Percentiles rank a stretch among this genome's conserved stretches.
phyloP scores from a whole-genome alignment of 1,284 basidiomycete species.

The Sphaerobolus stellatus region DNA sequence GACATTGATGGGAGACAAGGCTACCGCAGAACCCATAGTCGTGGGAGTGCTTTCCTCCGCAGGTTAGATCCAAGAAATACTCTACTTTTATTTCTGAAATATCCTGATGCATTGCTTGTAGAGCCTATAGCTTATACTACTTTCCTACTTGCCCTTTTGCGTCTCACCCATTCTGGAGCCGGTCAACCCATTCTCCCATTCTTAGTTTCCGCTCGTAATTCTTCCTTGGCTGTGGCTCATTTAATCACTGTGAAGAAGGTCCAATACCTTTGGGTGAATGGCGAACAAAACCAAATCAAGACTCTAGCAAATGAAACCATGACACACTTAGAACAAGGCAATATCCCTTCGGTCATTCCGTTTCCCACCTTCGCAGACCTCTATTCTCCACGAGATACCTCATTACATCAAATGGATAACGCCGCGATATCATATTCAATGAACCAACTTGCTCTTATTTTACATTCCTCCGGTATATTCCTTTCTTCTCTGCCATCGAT shows the following conservation, averaged over 20 bases:
- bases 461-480: constrained; percentile 37
- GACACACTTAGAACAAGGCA: neutral
- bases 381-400: neutral
- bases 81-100: no score
- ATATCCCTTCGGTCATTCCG: neutral
- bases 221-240: constrained; percentile 19
- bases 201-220: constrained; percentile 32
- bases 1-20: no score
- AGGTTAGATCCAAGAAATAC: no score
- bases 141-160: constrained; percentile 1
- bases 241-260: constrained; percentile 14
- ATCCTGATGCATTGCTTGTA: no score
- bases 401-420: neutral
- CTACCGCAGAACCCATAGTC: constrained; percentile 11
- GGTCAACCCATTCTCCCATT: constrained; percentile 18
- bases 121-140: constrained; percentile 8
- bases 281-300: neutral
- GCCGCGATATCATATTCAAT: neutral
- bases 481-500: neutral
- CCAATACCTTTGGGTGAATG: constrained; percentile 16
- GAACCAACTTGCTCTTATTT: constrained; percentile 19
- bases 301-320: constrained; percentile 1
- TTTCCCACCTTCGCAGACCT: constrained; percentile 6
- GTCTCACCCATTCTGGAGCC: constrained; percentile 4
- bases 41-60: constrained; percentile 29